phyloP scores from a whole-genome alignment of 2,329 filamentous ascomycete species.

The Alternaria solani region DNA sequence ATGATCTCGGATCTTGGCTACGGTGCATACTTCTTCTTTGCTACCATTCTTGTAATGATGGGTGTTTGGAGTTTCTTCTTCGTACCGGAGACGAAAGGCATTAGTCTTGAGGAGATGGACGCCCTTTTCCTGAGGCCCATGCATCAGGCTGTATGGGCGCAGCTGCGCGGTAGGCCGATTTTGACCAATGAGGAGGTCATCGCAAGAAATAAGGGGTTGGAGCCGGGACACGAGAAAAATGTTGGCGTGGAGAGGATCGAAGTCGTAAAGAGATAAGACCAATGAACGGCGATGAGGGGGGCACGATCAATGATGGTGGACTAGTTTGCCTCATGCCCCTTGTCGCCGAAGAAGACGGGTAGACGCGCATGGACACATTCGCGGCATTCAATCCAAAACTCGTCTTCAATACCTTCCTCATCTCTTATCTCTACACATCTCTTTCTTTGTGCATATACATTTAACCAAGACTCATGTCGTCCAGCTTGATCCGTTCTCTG shows the following conservation, averaged over 20 bases:
- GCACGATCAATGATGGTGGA: background rate
- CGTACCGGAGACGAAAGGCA: constrained; percentile 45
- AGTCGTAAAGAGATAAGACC: constrained; percentile 13
- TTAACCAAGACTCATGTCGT: background rate
- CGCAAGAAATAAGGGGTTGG: constrained; percentile 28
- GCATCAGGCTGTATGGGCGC: constrained; percentile 43
- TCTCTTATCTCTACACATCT: background rate
- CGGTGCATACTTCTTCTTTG: constrained; percentile 53
- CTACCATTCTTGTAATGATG: constrained; percentile 39
- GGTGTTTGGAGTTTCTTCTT: constrained; percentile 46
- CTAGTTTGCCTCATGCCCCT: background rate
- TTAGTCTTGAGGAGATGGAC: constrained; percentile 45
- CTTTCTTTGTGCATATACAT: too few species aligned
- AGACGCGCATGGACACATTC: background rate
- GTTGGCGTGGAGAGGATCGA: constrained; percentile 31
- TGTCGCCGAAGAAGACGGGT: constrained; percentile 3
- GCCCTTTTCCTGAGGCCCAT: constrained; percentile 39
- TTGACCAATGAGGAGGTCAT: constrained; percentile 25
- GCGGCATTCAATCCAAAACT: constrained; percentile 2
- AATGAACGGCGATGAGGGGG: background rate
- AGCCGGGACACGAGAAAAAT: constrained; percentile 25
- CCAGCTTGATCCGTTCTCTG: background rate
- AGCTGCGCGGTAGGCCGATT: constrained; percentile 33
- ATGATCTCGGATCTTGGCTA: constrained; percentile 51
- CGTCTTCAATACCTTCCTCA: background rate